Evolutionary conservation across 345 rosid species (phyloP), one percentile per base, ranked within the genome.

Genomic region (Brassica nigra): DNA sequence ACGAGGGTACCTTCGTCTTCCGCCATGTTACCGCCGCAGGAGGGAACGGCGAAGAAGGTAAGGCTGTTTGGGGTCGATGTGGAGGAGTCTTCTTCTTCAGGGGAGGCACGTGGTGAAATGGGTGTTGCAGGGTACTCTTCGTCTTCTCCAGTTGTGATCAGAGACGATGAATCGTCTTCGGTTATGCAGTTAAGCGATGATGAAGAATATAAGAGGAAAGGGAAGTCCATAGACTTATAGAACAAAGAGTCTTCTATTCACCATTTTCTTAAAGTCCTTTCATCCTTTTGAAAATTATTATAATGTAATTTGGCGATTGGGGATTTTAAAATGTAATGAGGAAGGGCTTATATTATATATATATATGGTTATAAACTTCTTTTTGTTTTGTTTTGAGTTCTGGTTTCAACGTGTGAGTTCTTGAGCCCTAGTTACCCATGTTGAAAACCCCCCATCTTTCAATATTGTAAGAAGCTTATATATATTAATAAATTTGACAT

Each of bases 11-110:
- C 73, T 5, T 37, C 79, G 27, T 59, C 34, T 30, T 8, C 75
- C 12, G 57, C 18, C 65, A n/a, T 49, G 15, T 8, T 47, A 8
- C 73, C 54, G 12, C 54, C 7, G 47, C 52, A 4, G 36, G 64
- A 57, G 28, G 65, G 31, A 52, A 81, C 84, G 34, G 81, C 66
- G 33, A 91, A 86, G 79, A 72, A 85, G 70, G 81, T 91, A 10
- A 87, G 97, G 85, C 78, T 91, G 75, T 89, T 89, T 57, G 92
- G 92, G 9, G 90, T 87, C 8, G 90, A 89, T 81, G 71, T 90
- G 88, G 93, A 88, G 68, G 90, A 76, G 66, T 87, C 89, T 54
- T 77, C 91, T 6, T 54, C 82, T 64, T 69, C 66, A 42, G 77
- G 74, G 37, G 84, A 71, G 70, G 62, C 74, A 66, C 72, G 72